A percentile compares a stretch with the other conserved stretches of the same genome.
phyloP scores from a whole-genome alignment of 73 alveolate genomes.

The Tetrahymena thermophila region DNA sequence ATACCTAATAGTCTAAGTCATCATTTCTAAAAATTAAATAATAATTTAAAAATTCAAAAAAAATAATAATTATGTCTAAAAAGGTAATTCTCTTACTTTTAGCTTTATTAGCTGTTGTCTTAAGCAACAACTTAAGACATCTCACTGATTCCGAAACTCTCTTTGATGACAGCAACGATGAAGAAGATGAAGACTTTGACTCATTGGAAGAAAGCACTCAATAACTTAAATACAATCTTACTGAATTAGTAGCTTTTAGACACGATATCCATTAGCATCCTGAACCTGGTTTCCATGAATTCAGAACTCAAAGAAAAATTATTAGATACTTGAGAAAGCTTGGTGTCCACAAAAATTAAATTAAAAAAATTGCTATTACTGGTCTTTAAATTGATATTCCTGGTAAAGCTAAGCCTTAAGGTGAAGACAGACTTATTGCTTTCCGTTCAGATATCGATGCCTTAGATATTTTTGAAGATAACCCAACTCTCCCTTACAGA shows the following conservation, averaged over 20 bases:
- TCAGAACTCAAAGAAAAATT: neutral
- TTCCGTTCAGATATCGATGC: slow-evolving; percentile 66
- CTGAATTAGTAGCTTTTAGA: neutral
- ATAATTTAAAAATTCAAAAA: too few relatives aligned
- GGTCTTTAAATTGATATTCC: neutral
- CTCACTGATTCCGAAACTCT: neutral
- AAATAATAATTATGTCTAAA: neutral
- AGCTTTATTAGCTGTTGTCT: neutral
- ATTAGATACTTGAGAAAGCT: neutral
- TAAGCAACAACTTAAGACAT: neutral
- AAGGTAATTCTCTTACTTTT: neutral
- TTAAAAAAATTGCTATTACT: neutral
- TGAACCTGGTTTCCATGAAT: slow-evolving; percentile 7
- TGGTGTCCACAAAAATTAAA: neutral
- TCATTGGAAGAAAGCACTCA: neutral
- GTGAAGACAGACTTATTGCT: slow-evolving; percentile 23
- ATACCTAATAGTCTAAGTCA: too few relatives aligned
- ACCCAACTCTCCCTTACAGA: slow-evolving; percentile 38
- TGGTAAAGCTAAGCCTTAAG: slow-evolving; percentile 5
- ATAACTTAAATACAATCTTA: neutral
- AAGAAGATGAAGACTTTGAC: neutral
- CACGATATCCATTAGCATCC: neutral
- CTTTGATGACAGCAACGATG: neutral
- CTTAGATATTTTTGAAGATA: slow-evolving; percentile 41
- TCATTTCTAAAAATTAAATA: neutral